phyloP scores from a whole-genome alignment of 495 filamentous ascomycete genomes.

The Durotheca rogersii region DNA sequence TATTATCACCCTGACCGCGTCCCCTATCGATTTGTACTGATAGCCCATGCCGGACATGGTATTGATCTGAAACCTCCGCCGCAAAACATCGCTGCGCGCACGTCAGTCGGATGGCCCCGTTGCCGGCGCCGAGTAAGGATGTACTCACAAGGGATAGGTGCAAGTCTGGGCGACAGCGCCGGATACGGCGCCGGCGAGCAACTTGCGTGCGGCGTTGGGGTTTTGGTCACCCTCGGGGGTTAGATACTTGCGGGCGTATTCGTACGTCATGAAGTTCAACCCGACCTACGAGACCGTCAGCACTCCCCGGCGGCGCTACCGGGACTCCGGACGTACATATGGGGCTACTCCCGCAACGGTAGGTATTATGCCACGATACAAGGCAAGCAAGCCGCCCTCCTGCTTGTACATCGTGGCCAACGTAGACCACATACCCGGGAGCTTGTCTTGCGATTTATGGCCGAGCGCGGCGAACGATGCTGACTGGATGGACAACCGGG shows the following conservation, averaged over 20 bases:
- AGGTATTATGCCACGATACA: slow-evolving; percentile 91
- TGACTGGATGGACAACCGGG: slow-evolving; percentile 91
- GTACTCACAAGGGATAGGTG: slow-evolving; percentile 95
- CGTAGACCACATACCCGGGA: slow-evolving; percentile 92
- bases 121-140: not conserved
- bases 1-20: slow-evolving; percentile 80
- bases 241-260: slow-evolving; percentile 77
- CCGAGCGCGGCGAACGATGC: slow-evolving; percentile 84
- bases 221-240: slow-evolving; percentile 88
- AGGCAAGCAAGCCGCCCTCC: slow-evolving; percentile 78
- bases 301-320: not conserved
- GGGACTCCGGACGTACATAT: slow-evolving; percentile 62
- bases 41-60: slow-evolving; percentile 99
- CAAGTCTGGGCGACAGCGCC: slow-evolving; percentile 96
- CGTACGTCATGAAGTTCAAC: slow-evolving; percentile 97
- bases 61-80: slow-evolving; percentile 95
- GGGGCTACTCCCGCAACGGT: slow-evolving; percentile 95
- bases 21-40: slow-evolving; percentile 81
- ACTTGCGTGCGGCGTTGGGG: slow-evolving; percentile 74
- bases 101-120: slow-evolving; percentile 23
- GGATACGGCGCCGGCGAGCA: slow-evolving; percentile 84
- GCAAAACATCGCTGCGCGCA: slow-evolving; percentile 76
- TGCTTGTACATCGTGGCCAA: slow-evolving; percentile 82
- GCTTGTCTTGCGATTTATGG: slow-evolving; percentile 54
- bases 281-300: slow-evolving; percentile 65